These are phyloP conservation scores for Pseudogymnoascus sp. DNA, from an alignment of 2,329 filamentous ascomycete genomes.

Conservation along the genomic window DNA sequence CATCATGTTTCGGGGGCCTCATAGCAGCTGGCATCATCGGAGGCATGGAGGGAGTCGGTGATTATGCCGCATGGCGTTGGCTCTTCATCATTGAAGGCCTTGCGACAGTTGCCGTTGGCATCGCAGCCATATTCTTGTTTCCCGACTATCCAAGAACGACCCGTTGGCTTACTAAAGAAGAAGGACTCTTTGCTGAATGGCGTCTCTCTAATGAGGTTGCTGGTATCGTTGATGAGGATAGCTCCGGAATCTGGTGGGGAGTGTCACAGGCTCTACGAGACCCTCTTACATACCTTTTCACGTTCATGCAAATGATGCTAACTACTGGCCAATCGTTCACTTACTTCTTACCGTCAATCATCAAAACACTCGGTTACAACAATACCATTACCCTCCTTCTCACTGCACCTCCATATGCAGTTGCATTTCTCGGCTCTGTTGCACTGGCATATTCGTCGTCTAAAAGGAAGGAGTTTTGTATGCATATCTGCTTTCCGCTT, in stretches of 20 bases:
- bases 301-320: background rate
- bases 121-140: background rate
- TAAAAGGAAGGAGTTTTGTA: constrained; percentile 18
- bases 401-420: constrained; percentile 29
- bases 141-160: constrained; percentile 24
- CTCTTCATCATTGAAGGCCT: constrained; percentile 13
- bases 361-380: constrained; percentile 23
- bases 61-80: constrained; percentile 36
- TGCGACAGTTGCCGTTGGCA: constrained; percentile 4
- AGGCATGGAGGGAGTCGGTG: constrained; percentile 47
- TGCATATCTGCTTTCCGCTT: constrained; percentile 11
- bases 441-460: constrained; percentile 14
- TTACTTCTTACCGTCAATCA: constrained; percentile 27
- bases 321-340: constrained; percentile 11
- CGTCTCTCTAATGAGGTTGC: constrained; percentile 27
- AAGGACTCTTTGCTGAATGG: constrained; percentile 44
- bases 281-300: background rate
- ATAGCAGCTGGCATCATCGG: constrained; percentile 50
- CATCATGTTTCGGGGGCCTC: constrained; percentile 51
- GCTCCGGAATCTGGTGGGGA: background rate
- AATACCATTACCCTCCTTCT: constrained; percentile 24
- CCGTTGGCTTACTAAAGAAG: constrained; percentile 39
- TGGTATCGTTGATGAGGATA: background rate
- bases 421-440: constrained; percentile 22
- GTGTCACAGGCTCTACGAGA: background rate